Percentiles rank a stretch among this genome's conserved stretches.
These are phyloP conservation scores for Sarocladiaceae sp. DNA, from an alignment of 2,329 filamentous ascomycete genomes.

Conservation along the genomic window DNA sequence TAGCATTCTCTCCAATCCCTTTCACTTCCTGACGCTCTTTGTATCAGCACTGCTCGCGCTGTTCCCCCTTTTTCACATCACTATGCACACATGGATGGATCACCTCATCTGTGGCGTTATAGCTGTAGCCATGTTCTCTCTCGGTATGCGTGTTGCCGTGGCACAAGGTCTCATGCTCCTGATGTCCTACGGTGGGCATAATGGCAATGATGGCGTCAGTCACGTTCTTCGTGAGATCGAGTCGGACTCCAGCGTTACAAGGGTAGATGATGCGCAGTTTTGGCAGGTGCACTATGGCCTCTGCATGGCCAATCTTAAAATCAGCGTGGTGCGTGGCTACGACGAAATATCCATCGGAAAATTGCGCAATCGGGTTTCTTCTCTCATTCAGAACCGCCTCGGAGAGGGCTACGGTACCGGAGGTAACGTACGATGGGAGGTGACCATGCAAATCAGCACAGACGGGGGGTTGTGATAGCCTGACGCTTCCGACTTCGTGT, in stretches of 20 bases:
- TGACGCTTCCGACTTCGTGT: background rate
- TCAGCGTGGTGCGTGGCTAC: conserved; percentile 61
- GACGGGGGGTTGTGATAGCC: conserved; percentile 15
- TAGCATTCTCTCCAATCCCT: conserved; percentile 86
- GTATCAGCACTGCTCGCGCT: conserved; percentile 78
- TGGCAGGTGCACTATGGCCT: conserved; percentile 99
- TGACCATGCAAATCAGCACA: conserved; percentile 72
- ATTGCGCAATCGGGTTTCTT: conserved; percentile 70
- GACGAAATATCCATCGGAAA: conserved; percentile 69
- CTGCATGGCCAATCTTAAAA: conserved; percentile 89
- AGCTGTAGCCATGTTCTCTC: conserved; percentile 79
- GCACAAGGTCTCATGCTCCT: conserved; percentile 90
- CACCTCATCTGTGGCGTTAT: conserved; percentile 76
- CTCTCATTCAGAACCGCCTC: conserved; percentile 77
- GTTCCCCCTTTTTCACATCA: conserved; percentile 74
- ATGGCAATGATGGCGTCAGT: conserved; percentile 48
- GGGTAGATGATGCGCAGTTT: conserved; percentile 87
- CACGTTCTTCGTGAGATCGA: conserved; percentile 83
- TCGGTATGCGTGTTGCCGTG: conserved; percentile 79
- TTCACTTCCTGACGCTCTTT: conserved; percentile 87
- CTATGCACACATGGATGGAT: conserved; percentile 82
- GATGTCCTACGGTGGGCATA: conserved; percentile 68
- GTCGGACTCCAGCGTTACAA: conserved; percentile 68
- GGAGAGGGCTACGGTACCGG: conserved; percentile 84
- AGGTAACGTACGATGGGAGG: conserved; percentile 82